Conservation (phyloP, 257 asterid genomes). For the Capsicum rhomboideum region DNA sequence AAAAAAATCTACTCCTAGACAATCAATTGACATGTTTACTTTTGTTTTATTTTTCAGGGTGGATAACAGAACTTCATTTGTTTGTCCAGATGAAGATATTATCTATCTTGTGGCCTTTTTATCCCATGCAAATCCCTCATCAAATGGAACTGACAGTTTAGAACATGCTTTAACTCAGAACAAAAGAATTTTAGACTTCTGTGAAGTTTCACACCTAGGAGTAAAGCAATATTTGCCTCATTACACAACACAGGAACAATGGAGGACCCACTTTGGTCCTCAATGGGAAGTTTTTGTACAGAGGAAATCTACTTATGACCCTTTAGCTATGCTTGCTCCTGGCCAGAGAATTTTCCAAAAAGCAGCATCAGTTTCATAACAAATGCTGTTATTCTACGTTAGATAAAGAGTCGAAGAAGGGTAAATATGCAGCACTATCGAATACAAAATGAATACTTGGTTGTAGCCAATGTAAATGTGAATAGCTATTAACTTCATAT, state of each 20-base stretch:
- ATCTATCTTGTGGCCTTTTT: conserved; percentile 82
- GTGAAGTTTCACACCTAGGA: conserved; percentile 49
- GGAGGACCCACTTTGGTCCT: conserved; percentile 72
- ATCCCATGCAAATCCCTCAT: conserved; percentile 47
- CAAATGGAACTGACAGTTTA: conserved; percentile 38
- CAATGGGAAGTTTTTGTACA: conserved; percentile 60
- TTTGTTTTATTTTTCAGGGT: conserved; percentile 34
- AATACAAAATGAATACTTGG: not conserved
- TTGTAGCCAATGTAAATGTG: conserved; percentile 18
- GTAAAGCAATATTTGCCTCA: conserved; percentile 79
- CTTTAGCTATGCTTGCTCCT: conserved; percentile 80
- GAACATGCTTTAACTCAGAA: conserved; percentile 37
- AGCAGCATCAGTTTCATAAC: conserved; percentile 50
- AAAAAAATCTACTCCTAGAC: not conserved
- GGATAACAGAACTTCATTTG: conserved; percentile 82
- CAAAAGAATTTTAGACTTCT: conserved; percentile 51
- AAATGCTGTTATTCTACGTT: not conserved
- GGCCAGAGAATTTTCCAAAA: conserved; percentile 87
- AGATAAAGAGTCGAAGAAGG: not conserved
- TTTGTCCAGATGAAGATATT: conserved; percentile 70
- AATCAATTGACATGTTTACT: not conserved
- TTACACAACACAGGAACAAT: conserved; percentile 58
- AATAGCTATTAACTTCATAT: conserved; percentile 19
- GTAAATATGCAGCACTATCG: not conserved
- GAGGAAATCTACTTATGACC: conserved; percentile 78